These are phyloP conservation scores for Xylaria bambusicola DNA, from an alignment of 495 filamentous ascomycete species.

Conservation along the genomic window DNA sequence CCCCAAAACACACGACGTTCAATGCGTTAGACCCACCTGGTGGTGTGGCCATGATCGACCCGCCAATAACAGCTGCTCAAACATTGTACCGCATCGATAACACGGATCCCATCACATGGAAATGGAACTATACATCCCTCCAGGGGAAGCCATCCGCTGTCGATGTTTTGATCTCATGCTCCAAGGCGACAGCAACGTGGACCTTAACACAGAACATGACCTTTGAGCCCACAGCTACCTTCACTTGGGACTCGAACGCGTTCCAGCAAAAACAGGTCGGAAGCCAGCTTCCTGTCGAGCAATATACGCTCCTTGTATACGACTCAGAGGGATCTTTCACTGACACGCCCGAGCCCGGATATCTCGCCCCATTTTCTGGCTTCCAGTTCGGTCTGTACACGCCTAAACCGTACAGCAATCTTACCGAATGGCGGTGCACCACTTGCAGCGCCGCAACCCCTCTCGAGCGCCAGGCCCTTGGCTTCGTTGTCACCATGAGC, in stretches of 20 bases:
- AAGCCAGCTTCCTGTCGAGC: slow-evolving; percentile 64
- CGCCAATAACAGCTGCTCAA: slow-evolving; percentile 55
- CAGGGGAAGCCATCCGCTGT: slow-evolving; percentile 73
- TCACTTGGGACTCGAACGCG: slow-evolving; percentile 76
- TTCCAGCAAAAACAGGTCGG: slow-evolving; percentile 64
- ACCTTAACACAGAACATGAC: slow-evolving; percentile 58
- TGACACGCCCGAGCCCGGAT: slow-evolving; percentile 67
- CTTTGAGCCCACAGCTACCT: slow-evolving; percentile 42
- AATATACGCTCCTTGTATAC: slow-evolving; percentile 83
- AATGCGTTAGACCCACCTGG: slow-evolving; percentile 67
- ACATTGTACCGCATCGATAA: slow-evolving; percentile 90
- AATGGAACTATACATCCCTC: slow-evolving; percentile 94
- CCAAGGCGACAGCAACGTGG: slow-evolving; percentile 45
- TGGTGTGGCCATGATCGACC: slow-evolving; percentile 80
- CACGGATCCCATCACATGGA: slow-evolving; percentile 76
- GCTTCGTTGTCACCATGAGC: slow-evolving; percentile 74
- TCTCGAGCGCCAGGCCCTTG: slow-evolving; percentile 67
- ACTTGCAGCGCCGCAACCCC: slow-evolving; percentile 70
- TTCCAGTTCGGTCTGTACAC: slow-evolving; percentile 84
- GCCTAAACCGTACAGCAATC: slow-evolving; percentile 63
- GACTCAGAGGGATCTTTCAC: slow-evolving; percentile 67
- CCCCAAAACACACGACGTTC: slow-evolving; percentile 48
- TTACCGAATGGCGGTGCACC: slow-evolving; percentile 61
- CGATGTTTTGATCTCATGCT: slow-evolving; percentile 81
- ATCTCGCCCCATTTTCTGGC: slow-evolving; percentile 63